A percentile compares a stretch with the other conserved stretches of the same genome.
These are phyloP conservation scores for Aspergillus sp. DNA, from an alignment of 2,329 filamentous ascomycete species.

Conservation along the genomic window DNA sequence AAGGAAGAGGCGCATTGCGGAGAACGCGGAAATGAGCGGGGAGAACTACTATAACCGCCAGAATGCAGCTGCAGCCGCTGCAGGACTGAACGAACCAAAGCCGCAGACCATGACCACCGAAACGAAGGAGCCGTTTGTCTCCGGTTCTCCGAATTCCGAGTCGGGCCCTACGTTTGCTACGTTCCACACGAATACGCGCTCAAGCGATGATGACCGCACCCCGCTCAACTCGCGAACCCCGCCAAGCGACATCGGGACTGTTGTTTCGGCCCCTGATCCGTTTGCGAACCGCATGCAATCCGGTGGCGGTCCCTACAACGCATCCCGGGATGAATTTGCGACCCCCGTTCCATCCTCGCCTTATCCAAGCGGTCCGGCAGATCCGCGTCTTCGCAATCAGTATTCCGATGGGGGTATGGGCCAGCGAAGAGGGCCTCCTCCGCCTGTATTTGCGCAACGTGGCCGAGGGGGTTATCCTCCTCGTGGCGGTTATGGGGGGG, in stretches of 20 bases:
- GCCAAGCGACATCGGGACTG: constrained; percentile 13
- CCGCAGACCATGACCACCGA: constrained; percentile 32
- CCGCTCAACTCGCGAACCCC: constrained; percentile 28
- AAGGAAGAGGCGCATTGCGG: constrained; percentile 80
- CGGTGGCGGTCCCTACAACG: constrained; percentile 22
- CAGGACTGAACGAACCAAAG: constrained; percentile 12
- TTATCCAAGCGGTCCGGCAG: constrained; percentile 25
- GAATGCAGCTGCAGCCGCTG: constrained; percentile 25
- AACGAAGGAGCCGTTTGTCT: constrained; percentile 50
- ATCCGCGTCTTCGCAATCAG: constrained; percentile 36
- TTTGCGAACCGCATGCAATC: constrained; percentile 12
- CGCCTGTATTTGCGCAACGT: constrained; percentile 40
- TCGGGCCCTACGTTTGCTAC: constrained; percentile 41
- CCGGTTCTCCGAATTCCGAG: constrained; percentile 45
- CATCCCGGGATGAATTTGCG: constrained; percentile 29
- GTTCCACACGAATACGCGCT: constrained; percentile 24
- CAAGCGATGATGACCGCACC: constrained; percentile 33
- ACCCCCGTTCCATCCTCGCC: constrained; percentile 31
- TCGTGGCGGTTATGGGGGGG: constrained; percentile 37
- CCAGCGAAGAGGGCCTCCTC: constrained; percentile 30
- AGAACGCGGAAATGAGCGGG: constrained; percentile 96
- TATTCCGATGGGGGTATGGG: constrained; percentile 40
- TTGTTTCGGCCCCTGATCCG: constrained; percentile 15
- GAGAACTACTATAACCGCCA: constrained; percentile 75
- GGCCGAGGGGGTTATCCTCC: constrained; percentile 48